phyloP scores from a whole-genome alignment of 306 rosid species.

The Medicago arabica region DNA sequence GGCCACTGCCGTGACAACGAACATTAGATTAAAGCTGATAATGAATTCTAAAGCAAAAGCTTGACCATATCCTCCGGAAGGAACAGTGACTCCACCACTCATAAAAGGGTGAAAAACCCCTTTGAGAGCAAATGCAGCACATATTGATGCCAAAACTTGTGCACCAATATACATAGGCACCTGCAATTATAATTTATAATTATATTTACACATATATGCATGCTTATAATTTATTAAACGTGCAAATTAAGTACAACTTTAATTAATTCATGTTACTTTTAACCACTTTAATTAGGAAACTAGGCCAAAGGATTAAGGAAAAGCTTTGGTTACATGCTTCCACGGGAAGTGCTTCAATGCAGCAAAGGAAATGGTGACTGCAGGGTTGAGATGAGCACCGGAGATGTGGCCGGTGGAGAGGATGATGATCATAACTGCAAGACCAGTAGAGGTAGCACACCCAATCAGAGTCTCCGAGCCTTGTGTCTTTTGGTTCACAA shows the following conservation, averaged over 20 bases:
- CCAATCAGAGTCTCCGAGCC: constrained; percentile 77
- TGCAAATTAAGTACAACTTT: neutral
- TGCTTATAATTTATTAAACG: neutral
- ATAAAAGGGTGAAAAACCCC: constrained; percentile 73
- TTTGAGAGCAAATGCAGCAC: constrained; percentile 76
- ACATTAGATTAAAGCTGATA: constrained; percentile 89
- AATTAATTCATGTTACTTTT: neutral
- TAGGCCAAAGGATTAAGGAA: constrained; percentile 1
- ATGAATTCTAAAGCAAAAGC: constrained; percentile 84
- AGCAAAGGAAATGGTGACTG: constrained; percentile 86
- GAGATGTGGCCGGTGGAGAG: constrained; percentile 88
- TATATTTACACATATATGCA: neutral
- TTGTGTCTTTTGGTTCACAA: constrained; percentile 74
- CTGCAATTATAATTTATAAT: constrained; percentile 37
- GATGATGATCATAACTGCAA: constrained; percentile 82
- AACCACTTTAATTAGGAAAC: neutral
- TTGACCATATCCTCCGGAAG: constrained; percentile 69
- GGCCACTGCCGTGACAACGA: constrained; percentile 91
- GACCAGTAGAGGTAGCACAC: constrained; percentile 74
- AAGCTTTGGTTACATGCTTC: constrained; percentile 58
- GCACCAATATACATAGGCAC: constrained; percentile 84
- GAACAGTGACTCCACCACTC: constrained; percentile 86
- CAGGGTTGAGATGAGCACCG: constrained; percentile 93
- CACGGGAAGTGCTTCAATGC: constrained; percentile 89
- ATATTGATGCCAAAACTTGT: constrained; percentile 70